Conservation (phyloP, 1,139 yeast species). For the Pichia sp. region DNA sequence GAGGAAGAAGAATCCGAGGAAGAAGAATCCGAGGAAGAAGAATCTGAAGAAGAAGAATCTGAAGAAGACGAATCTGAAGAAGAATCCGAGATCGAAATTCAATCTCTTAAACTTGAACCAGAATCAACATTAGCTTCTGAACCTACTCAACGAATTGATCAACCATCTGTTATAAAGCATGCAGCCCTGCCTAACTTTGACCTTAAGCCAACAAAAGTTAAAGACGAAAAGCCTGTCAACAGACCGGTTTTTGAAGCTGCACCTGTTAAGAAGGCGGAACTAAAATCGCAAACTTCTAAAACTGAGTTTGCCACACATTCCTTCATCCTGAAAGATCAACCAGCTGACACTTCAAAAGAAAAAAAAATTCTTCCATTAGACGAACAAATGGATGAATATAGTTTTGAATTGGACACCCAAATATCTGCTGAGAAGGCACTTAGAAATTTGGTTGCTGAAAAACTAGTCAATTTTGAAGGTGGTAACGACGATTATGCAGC, state of each 20-base stretch:
- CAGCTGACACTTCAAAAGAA: not conserved
- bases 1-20: not conserved
- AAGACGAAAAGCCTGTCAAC: too few relatives aligned
- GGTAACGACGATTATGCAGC: conserved; percentile 2
- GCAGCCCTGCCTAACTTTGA: too few relatives aligned
- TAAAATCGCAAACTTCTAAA: too few relatives aligned
- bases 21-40: conserved; percentile 7
- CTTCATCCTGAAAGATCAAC: not conserved
- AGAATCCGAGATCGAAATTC: not conserved
- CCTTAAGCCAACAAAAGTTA: too few relatives aligned
- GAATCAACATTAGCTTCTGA: too few relatives aligned
- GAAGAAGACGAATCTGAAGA: conserved; percentile 1
- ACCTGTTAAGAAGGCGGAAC: not conserved
- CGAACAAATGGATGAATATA: conserved; percentile 4
- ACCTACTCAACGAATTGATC: too few relatives aligned
- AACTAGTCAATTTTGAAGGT: conserved; percentile 4
- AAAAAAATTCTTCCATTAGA: conserved; percentile 1
- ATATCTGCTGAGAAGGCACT: conserved; percentile 5
- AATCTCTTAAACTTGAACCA: not conserved
- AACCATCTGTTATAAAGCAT: too few relatives aligned
- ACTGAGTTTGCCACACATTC: too few relatives aligned
- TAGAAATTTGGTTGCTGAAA: conserved; percentile 1
- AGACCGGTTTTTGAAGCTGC: too few relatives aligned
- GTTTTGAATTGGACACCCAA: conserved; percentile 2
- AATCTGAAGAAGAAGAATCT: conserved; percentile 3